Conservation (phyloP, 2,329 filamentous ascomycete species). For the Penicillium frequentans region DNA sequence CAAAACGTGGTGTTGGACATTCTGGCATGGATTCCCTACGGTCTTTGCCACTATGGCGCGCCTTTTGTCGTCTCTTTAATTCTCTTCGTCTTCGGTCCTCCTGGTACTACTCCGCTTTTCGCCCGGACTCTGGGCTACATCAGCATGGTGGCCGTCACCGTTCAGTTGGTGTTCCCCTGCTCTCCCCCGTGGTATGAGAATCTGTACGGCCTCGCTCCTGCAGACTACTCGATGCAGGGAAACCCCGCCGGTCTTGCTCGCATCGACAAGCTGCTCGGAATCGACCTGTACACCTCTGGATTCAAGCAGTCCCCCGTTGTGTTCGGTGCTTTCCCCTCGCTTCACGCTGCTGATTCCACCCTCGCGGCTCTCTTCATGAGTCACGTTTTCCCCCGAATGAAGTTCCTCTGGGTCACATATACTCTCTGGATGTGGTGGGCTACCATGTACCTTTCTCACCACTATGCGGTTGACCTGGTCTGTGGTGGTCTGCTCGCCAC, state of each 20-base stretch:
- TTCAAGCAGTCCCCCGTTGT: constrained; percentile 89
- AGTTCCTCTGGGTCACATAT: constrained; percentile 78
- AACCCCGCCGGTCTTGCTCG: constrained; percentile 86
- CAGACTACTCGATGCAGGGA: constrained; percentile 87
- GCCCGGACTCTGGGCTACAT: constrained; percentile 89
- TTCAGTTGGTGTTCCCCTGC: constrained; percentile 89
- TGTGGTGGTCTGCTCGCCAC: constrained; percentile 77
- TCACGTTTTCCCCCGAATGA: constrained; percentile 82
- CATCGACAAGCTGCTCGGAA: constrained; percentile 83
- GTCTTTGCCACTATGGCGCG: constrained; percentile 83
- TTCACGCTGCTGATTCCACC: constrained; percentile 87
- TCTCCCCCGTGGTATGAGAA: constrained; percentile 98
- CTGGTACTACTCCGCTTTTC: constrained; percentile 80
- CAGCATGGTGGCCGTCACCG: constrained; percentile 81
- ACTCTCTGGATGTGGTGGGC: constrained; percentile 97
- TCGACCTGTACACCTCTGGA: constrained; percentile 89
- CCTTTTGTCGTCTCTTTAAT: constrained; percentile 75
- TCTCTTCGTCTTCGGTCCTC: constrained; percentile 86
- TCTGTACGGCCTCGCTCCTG: constrained; percentile 82
- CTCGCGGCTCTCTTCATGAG: constrained; percentile 91
- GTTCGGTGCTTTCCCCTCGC: constrained; percentile 90
- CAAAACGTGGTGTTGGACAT: constrained; percentile 81
- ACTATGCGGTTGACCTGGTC: constrained; percentile 93
- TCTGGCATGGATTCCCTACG: constrained; percentile 91
- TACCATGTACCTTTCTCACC: constrained; percentile 96